Base-by-base conservation (phyloP, 495 filamentous ascomycete species). In the Xylaria grammica region DNA sequence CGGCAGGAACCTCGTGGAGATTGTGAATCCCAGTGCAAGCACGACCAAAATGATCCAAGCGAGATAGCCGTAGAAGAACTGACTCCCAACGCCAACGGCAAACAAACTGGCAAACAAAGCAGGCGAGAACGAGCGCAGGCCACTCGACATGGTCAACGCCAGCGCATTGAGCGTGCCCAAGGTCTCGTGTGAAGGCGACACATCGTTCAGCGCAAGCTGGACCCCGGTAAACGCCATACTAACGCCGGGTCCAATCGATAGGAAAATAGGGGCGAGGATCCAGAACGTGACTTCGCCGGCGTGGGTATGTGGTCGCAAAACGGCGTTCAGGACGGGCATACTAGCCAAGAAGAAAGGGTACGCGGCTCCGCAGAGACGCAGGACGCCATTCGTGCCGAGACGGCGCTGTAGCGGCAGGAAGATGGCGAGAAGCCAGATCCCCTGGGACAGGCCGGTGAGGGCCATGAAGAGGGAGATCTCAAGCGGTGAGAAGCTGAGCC, bases 181-280 rank as follows among this genome's bases (percentile, higher is more conserved):
- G 7, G 82, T 81, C 32, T 70, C 71, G 15, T 83, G 79, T 15
- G 80, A 84, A 0, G 90, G 90, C 15, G 86, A 79, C 13, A 89
- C 83, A 61, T 90, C 86, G 75, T 91, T 92, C 27, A 92, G 63
- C 34, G 84, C 85, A 24, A 91, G 84, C 78, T 91, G 89, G 24
- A 85, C 79, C 7, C 81, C 85, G 17, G 88, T 90, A 66, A 90
- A 91, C 3, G 82, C 81, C 87, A 92, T 91, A 45, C 81, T 83
- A 0, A 91, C 84, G 17, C 87, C 88, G 20, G 82, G 80, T 0
- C 86, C 86, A 1, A 85, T 19, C 1, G 77, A 72, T 29, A 85
- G 62, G 8, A 74, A 11, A 0, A 68, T 27, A 1, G 82, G 81
- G 0, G 75, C 71, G 0, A 82, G 40, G n/a, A 84, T 65, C 87